Evolutionary conservation across 345 rosid genomes (phyloP).

Genomic region (Erysimum cheiranthoides): DNA sequence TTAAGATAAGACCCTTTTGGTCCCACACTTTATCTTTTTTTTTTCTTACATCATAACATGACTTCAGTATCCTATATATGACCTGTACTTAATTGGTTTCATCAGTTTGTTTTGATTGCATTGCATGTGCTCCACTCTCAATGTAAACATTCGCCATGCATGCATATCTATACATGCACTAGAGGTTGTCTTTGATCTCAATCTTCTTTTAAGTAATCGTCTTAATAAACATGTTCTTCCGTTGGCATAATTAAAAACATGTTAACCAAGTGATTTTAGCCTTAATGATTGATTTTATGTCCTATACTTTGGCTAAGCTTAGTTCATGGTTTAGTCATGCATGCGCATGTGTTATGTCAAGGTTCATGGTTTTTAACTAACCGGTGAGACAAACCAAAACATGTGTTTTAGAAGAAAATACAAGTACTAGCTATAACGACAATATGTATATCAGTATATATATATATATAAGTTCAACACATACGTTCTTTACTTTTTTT

Average conservation of each 20-base stretch:
- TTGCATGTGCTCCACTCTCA: constrained; percentile 23
- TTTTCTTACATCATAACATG: constrained; percentile 35
- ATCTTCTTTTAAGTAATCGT: background rate
- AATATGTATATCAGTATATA: too few species aligned
- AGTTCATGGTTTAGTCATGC: constrained; percentile 4
- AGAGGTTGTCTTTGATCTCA: background rate
- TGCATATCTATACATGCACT: constrained; percentile 2
- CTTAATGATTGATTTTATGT: background rate
- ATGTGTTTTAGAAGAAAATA: too few species aligned
- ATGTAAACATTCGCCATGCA: constrained; percentile 29
- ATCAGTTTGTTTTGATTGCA: constrained; percentile 31
- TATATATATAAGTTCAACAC: too few species aligned
- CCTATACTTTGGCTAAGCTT: background rate
- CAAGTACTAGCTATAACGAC: too few species aligned
- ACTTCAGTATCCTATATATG: constrained; percentile 38
- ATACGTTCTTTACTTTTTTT: too few species aligned
- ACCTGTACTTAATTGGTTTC: constrained; percentile 32
- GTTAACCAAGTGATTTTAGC: constrained; percentile 12
- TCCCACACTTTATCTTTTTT: constrained; percentile 7
- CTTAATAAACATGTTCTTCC: constrained; percentile 1
- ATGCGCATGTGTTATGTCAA: background rate
- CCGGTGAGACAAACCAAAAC: too few species aligned
- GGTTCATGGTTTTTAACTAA: background rate
- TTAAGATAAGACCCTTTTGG: constrained; percentile 40
- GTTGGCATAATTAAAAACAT: background rate